phyloP scores from a whole-genome alignment of 495 filamentous ascomycete species.

The Aspergillus baeticus region DNA sequence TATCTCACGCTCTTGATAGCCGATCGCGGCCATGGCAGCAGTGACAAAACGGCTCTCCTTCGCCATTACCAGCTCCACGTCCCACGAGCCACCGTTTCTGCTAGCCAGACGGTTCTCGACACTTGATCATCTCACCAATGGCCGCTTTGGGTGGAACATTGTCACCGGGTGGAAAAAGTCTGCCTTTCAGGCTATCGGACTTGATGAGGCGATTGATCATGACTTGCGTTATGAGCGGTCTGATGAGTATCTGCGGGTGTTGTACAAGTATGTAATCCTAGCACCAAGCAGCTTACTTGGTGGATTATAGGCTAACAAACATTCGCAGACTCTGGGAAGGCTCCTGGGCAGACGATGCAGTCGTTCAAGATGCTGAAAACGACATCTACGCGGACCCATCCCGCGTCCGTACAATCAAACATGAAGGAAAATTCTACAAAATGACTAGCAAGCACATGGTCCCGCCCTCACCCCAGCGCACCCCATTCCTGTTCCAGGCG shows the following conservation, averaged over 20 bases:
- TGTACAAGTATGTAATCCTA: slow-evolving; percentile 48
- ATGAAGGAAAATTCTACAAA: slow-evolving; percentile 62
- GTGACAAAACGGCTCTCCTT: slow-evolving; percentile 61
- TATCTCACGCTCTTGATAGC: too few species aligned
- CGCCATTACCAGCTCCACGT: slow-evolving; percentile 66
- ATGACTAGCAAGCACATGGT: slow-evolving; percentile 64
- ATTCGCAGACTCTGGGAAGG: slow-evolving; percentile 50
- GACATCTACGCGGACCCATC: slow-evolving; percentile 54
- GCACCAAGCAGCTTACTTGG: too few species aligned
- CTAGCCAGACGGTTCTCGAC: slow-evolving; percentile 66
- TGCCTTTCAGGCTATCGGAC: slow-evolving; percentile 60
- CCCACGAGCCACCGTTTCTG: slow-evolving; percentile 67
- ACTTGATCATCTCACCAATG: slow-evolving; percentile 63
- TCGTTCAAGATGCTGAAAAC: slow-evolving; percentile 31
- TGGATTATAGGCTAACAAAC: too few species aligned
- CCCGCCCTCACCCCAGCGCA: slow-evolving; percentile 63
- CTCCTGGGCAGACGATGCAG: slow-evolving; percentile 67
- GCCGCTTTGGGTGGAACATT: slow-evolving; percentile 65
- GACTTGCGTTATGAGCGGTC: slow-evolving; percentile 66
- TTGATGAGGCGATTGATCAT: slow-evolving; percentile 56
- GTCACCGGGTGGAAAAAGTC: slow-evolving; percentile 66
- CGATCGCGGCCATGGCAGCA: slow-evolving; percentile 42
- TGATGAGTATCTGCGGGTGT: slow-evolving; percentile 64
- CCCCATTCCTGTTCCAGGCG: slow-evolving; percentile 63
- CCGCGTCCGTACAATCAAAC: slow-evolving; percentile 60